Evolutionary conservation across 768 basidiomycete genomes (phyloP).

Genomic region (Hortiboletus flavorubellus): DNA sequence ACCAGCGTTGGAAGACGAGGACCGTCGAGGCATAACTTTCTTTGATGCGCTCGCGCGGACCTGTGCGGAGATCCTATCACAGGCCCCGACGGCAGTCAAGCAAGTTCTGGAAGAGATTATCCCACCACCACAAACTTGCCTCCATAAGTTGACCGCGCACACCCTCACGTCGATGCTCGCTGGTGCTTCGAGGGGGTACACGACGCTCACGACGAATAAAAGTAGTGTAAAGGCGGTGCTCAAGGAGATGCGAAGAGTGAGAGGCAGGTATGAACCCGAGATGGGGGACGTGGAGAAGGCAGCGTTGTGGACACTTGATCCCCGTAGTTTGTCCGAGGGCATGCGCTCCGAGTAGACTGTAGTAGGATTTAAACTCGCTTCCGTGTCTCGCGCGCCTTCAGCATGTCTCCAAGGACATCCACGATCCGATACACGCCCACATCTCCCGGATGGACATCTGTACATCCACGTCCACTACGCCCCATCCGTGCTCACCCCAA

Average conservation of each 20-base stretch:
- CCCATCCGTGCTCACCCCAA: conserved; percentile 13
- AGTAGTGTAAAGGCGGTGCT: conserved; percentile 75
- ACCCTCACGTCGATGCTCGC: conserved; percentile 71
- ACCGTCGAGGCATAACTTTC: conserved; percentile 28
- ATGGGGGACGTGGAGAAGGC: conserved; percentile 25
- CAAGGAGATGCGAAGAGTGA: conserved; percentile 50
- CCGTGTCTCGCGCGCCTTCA: too few species aligned
- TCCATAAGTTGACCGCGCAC: conserved; percentile 66
- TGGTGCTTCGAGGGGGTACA: conserved; percentile 70
- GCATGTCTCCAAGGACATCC: conserved; percentile 2
- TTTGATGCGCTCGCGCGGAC: conserved; percentile 48
- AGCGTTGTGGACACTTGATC: conserved; percentile 74
- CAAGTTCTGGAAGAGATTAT: conserved; percentile 36
- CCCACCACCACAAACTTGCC: conserved; percentile 51
- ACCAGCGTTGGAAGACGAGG: conserved; percentile 1
- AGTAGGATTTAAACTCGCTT: too few species aligned
- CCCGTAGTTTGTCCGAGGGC: conserved; percentile 48
- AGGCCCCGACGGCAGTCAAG: not conserved
- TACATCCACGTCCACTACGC: conserved; percentile 22
- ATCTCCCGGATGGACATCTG: conserved; percentile 14
- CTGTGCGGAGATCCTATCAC: conserved; percentile 50
- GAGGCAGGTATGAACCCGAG: conserved; percentile 12
- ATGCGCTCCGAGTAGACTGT: conserved; percentile 8
- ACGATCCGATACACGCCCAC: conserved; percentile 21
- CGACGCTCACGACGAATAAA: conserved; percentile 84